A percentile compares a stretch with the other conserved stretches of the same genome.
phyloP scores from a whole-genome alignment of 306 rosid species.

The Vigna unguiculata region DNA sequence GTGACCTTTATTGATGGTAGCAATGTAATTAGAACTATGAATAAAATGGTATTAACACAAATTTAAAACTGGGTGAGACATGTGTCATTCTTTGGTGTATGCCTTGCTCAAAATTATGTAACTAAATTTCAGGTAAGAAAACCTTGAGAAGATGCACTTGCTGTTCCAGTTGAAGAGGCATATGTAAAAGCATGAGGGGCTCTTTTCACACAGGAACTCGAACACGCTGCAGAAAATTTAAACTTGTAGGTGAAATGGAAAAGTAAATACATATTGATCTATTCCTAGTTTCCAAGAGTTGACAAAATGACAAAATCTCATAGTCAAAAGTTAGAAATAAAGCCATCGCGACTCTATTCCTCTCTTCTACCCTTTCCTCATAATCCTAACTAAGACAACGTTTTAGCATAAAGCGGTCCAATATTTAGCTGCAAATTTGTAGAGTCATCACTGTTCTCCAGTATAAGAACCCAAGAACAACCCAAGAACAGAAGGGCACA shows the following conservation, averaged over 20 bases:
- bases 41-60: constrained; percentile 4
- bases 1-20: constrained; percentile 57
- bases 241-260: constrained; percentile 7
- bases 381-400: too few relatives aligned
- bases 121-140: constrained; percentile 24
- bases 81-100: background rate
- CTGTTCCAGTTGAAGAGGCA: constrained; percentile 77
- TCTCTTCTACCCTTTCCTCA: too few relatives aligned
- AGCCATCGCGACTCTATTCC: too few relatives aligned
- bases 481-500: background rate
- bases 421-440: background rate
- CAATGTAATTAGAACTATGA: constrained; percentile 4
- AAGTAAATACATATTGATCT: constrained; percentile 20
- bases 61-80: constrained; percentile 24
- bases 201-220: constrained; percentile 79
- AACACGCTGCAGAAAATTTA: constrained; percentile 67
- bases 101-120: constrained; percentile 24
- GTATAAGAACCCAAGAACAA: background rate
- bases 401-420: background rate
- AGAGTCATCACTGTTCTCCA: background rate
- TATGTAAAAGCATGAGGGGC: constrained; percentile 83
- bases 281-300: constrained; percentile 8
- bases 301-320: background rate
- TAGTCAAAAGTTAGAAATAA: background rate
- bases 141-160: constrained; percentile 88